phyloP scores from a whole-genome alignment of 179 eudicot species.

The Beta macrorhiza region DNA sequence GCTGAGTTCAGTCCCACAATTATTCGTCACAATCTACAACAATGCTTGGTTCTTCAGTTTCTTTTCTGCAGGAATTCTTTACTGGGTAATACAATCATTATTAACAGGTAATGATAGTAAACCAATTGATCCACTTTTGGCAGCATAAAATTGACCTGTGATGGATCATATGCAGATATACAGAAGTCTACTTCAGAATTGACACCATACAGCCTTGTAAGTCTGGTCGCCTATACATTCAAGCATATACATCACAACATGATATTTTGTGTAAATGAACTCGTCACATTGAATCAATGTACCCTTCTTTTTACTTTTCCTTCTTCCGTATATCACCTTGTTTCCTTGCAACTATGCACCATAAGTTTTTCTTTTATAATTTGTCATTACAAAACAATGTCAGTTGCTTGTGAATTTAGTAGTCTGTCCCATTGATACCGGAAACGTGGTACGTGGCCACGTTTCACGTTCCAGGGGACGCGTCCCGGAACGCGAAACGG shows the following conservation, averaged over 20 bases:
- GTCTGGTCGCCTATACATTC: not conserved
- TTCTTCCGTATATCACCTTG: not conserved
- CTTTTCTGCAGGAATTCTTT: constrained; percentile 61
- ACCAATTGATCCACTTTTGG: constrained; percentile 48
- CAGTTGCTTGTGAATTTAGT: not conserved
- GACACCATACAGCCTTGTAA: not conserved
- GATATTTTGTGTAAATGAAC: not conserved
- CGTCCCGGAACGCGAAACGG: no score
- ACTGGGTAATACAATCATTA: constrained; percentile 53
- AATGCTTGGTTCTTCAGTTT: constrained; percentile 96
- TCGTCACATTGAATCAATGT: not conserved
- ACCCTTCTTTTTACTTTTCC: not conserved
- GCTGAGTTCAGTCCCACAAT: constrained; percentile 41
- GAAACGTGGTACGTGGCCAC: no score
- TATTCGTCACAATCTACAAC: constrained; percentile 53
- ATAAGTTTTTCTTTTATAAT: no score
- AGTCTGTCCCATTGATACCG: no score
- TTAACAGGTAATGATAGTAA: constrained; percentile 22
- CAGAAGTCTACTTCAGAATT: not conserved
- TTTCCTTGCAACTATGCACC: not conserved
- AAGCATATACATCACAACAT: not conserved
- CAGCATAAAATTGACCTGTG: constrained; percentile 17
- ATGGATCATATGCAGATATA: not conserved
- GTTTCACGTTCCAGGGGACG: no score
- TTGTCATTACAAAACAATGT: not conserved